Conservation (phyloP, 139 green algal genomes). For the Bryopsis sp. region DNA sequence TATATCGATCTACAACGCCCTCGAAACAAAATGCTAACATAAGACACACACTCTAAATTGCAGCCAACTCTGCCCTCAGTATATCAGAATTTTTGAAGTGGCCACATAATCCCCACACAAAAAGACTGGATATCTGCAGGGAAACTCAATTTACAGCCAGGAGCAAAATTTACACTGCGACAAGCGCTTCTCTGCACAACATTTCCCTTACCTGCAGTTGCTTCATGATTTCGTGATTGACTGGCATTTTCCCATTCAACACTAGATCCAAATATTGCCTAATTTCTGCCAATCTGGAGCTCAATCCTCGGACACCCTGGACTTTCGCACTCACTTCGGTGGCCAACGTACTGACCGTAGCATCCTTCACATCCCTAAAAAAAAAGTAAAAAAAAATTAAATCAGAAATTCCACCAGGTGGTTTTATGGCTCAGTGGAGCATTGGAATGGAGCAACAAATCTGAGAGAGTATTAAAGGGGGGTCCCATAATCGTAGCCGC, state of each 20-base stretch:
- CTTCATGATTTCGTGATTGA: conserved; percentile 96
- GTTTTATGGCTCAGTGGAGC: too few relatives aligned
- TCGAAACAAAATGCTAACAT: too few relatives aligned
- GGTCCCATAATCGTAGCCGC: neutral
- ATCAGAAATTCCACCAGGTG: neutral
- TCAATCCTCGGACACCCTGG: conserved; percentile 38
- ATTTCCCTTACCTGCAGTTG: conserved; percentile 71
- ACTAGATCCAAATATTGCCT: conserved; percentile 83
- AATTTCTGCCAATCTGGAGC: conserved; percentile 59
- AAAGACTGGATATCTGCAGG: too few relatives aligned
- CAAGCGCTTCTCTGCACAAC: too few relatives aligned
- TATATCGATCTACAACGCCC: too few relatives aligned
- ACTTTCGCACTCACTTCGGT: conserved; percentile 59
- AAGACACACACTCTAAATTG: too few relatives aligned
- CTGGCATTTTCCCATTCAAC: conserved; percentile 67
- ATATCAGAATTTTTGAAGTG: too few relatives aligned
- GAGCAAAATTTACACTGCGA: too few relatives aligned
- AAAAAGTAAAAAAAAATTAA: neutral
- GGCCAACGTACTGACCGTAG: conserved; percentile 78
- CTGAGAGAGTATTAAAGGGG: neutral
- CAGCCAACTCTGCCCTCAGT: too few relatives aligned
- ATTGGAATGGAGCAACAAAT: too few relatives aligned
- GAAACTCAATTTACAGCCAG: too few relatives aligned
- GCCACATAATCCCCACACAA: too few relatives aligned
- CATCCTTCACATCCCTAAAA: conserved; percentile 63